Base-by-base conservation (phyloP, 208 protist species). In the Trypanosoma melophagium region DNA sequence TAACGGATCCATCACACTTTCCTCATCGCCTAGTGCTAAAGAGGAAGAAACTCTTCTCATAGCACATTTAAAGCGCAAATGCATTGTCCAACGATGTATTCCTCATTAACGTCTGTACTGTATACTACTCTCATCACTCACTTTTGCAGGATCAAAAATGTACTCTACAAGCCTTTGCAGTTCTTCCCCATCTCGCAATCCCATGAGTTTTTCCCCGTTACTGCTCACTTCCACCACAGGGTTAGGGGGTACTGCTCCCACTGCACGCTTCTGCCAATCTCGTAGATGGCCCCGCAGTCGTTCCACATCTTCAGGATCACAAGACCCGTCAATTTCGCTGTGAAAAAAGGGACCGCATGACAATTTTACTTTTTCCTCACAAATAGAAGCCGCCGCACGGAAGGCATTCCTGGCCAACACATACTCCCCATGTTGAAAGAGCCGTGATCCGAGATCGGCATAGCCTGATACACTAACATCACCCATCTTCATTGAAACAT, bases 371-470 rank as follows among this genome's bases (percentile, higher is more conserved):
- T 54, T 59, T 25, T 53, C 56, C 17, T 19, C 45, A 21, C 55
- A 63, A 54, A 70, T 60, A 47, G 65, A 56, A 17, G 47, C 56
- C 4, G 56, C 54, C 35, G 41, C 17, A 45, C 24, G 24, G 41
- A 70, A 70, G 0, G 56, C 21, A 49, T 16, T 55, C 42, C 62
- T 21, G 2, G 65, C 65, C 17, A 25, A 8, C 0, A 41, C 14
- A 54, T 70, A 70, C 16, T 63, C 22, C n/a, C 35, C 53, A 45
- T 63, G 47, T 22, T 51, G 38, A 58, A 64, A 71, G 16, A 71
- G 51, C 17, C 57, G 56, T 17, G 50, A 64, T 47, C 49, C 66
- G 19, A 71, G 56, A 3, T 71, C 31, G 14, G 66, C 56, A 41
- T 58, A 65, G 22, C 40, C 49, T 21, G 57, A 49, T 25, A 65